Evolutionary conservation across 371 early-diverging fungal species (phyloP).

Genomic region (Mortierella sp.): DNA sequence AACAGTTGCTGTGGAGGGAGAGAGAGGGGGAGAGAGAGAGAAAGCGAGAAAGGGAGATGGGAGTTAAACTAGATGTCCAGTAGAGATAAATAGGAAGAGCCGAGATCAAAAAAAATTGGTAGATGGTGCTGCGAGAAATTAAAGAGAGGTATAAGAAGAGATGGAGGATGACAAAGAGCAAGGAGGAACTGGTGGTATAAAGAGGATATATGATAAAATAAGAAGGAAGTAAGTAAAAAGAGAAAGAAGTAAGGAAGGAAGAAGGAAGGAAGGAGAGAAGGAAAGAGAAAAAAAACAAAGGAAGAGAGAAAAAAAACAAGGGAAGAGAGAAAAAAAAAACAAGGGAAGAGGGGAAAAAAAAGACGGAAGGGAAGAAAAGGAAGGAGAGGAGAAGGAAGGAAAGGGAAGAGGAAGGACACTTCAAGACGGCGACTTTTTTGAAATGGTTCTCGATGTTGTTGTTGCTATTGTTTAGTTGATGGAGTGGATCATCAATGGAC

Average conservation of each 20-base stretch:
- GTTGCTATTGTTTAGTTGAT: neutral
- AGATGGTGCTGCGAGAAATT: neutral
- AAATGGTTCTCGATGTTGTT: neutral
- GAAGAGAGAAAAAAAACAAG: neutral
- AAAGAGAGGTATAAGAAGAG: neutral
- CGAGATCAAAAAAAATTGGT: neutral
- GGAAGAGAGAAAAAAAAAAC: neutral
- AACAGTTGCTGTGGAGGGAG: neutral
- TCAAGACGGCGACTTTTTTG: neutral
- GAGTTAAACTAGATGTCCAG: neutral
- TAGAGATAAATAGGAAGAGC: neutral
- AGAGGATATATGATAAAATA: neutral
- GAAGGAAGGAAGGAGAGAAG: neutral
- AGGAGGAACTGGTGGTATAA: constrained; percentile 8
- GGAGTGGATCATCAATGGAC: constrained; percentile 1
- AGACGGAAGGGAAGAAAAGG: neutral
- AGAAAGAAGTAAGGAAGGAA: neutral
- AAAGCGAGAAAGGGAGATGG: neutral
- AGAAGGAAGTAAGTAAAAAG: neutral
- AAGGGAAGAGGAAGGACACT: neutral
- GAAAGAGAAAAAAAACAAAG: neutral
- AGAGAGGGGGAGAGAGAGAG: neutral
- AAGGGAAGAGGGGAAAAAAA: neutral
- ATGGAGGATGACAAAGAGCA: neutral
- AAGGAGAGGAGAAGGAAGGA: neutral